Percentiles rank a stretch among this genome's conserved stretches.
phyloP scores from a whole-genome alignment of 306 rosid genomes.

The Inga leiocalycina region DNA sequence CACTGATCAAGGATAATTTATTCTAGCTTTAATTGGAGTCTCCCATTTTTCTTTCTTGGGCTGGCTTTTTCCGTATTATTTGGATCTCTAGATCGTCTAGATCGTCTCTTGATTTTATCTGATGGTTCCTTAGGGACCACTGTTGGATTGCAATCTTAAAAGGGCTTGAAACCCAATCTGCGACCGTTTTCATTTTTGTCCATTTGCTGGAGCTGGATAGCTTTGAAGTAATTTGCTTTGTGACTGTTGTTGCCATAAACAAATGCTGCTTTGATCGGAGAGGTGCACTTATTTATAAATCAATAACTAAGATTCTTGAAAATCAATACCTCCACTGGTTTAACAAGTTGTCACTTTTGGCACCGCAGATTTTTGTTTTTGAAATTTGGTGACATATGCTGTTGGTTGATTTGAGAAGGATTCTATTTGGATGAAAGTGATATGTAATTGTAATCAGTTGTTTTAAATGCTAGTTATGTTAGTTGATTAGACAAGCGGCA shows the following conservation, averaged over 20 bases:
- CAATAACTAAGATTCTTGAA: neutral
- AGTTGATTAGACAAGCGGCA: no score
- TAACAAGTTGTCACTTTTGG: neutral
- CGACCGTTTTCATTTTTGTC: neutral
- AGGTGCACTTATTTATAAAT: neutral
- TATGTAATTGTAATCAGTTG: no score
- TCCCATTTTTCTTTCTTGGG: neutral
- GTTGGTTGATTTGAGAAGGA: neutral
- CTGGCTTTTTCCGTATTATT: neutral
- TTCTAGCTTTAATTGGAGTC: neutral
- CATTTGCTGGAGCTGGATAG: neutral
- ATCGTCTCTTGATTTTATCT: neutral
- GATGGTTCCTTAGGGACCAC: neutral
- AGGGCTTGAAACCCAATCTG: neutral
- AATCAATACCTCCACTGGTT: neutral
- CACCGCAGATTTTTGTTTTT: neutral
- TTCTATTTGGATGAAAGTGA: neutral
- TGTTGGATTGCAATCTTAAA: neutral
- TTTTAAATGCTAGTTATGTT: no score
- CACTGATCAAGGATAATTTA: neutral
- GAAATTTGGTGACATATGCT: neutral
- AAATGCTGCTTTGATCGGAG: neutral
- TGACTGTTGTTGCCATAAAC: neutral
- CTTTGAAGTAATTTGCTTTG: neutral
- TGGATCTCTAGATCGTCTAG: neutral